Evolutionary conservation across 2,329 filamentous ascomycete genomes (phyloP).

Genomic region (Stagonosporopsis cucurbitacearum): DNA sequence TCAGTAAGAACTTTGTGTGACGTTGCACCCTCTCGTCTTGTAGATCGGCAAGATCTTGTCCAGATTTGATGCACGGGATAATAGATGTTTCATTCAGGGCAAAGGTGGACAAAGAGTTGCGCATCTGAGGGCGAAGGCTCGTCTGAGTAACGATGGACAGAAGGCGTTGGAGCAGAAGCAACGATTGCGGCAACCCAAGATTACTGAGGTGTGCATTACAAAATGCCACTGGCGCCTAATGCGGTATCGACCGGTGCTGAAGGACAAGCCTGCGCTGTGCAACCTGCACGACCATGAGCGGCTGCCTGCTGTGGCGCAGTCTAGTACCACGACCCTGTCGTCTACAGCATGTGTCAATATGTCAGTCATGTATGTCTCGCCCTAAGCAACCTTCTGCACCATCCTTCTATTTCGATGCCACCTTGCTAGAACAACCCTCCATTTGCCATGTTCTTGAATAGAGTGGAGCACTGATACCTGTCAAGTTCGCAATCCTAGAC

Average conservation of each 20-base stretch:
- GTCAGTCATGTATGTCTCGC: constrained; percentile 31
- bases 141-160: neutral
- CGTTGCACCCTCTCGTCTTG: constrained; percentile 28
- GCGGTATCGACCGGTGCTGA: neutral
- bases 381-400: constrained; percentile 3
- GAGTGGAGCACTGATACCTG: constrained; percentile 28
- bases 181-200: constrained; percentile 1
- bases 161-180: neutral
- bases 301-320: constrained; percentile 25
- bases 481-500: constrained; percentile 29
- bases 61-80: constrained; percentile 20
- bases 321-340: constrained; percentile 16
- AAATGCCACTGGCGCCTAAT: constrained; percentile 4
- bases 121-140: constrained; percentile 1
- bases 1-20: constrained; percentile 25
- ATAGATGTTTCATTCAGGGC: constrained; percentile 21
- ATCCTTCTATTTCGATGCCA: constrained; percentile 11
- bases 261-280: constrained; percentile 18
- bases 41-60: constrained; percentile 25
- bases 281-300: constrained; percentile 24
- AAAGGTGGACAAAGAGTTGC: constrained; percentile 4
- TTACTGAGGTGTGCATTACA: constrained; percentile 11
- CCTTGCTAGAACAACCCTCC: neutral
- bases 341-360: constrained; percentile 32
- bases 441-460: neutral